phyloP scores from a whole-genome alignment of 2,329 filamentous ascomycete genomes.

The Onygena corvina region DNA sequence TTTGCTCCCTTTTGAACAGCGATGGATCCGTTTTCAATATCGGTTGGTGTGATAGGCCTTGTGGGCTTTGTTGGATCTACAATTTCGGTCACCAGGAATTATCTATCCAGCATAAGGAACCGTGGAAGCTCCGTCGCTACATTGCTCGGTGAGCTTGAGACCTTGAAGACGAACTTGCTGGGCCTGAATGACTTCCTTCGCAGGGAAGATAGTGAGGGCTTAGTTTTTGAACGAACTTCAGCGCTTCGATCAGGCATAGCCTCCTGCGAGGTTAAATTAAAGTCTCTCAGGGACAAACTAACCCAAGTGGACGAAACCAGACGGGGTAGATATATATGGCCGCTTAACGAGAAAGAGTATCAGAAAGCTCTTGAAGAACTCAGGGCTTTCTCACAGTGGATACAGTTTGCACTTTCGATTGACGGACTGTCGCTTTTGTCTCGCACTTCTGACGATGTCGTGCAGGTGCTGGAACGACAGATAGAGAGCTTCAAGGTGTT shows the following conservation, averaged over 20 bases:
- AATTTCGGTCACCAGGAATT: neutral
- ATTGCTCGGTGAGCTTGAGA: neutral
- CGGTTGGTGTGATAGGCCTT: neutral
- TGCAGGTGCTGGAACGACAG: neutral
- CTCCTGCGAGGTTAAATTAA: neutral
- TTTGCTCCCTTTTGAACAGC: too few species aligned
- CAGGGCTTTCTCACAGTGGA: neutral
- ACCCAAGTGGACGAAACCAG: neutral
- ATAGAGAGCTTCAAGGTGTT: neutral
- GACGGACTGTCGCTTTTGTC: conserved; percentile 2
- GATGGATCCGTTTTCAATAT: neutral
- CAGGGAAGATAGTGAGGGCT: neutral
- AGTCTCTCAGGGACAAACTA: neutral
- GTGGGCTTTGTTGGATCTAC: neutral
- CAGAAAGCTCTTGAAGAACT: neutral
- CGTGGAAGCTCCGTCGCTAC: neutral
- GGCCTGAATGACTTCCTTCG: neutral
- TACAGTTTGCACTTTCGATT: conserved; percentile 4
- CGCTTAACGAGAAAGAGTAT: neutral
- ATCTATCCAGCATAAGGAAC: neutral
- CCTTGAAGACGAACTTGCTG: neutral
- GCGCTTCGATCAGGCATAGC: neutral
- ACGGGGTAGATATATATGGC: neutral
- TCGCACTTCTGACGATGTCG: neutral
- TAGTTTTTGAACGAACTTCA: neutral